Percentiles rank a stretch among this genome's conserved stretches.
Evolutionary conservation across 371 early-diverging fungal species (phyloP).

Genomic region (Dichotomocladium elegans): DNA sequence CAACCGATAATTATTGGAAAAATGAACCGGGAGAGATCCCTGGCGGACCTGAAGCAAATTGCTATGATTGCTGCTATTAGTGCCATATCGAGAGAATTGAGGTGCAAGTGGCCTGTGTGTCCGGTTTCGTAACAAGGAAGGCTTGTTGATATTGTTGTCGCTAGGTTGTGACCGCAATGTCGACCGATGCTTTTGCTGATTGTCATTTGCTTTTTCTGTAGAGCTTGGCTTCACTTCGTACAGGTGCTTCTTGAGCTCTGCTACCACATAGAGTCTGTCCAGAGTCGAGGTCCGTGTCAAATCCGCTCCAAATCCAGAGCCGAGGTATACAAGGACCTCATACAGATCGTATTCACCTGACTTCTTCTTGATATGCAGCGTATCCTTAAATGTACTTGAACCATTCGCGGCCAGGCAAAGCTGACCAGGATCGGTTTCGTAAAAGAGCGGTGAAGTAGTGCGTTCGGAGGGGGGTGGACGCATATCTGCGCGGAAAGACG

Average conservation of each 20-base stretch:
- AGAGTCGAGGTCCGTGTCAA: background rate
- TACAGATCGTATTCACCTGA: constrained; percentile 35
- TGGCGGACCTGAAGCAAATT: constrained; percentile 5
- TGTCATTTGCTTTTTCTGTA: background rate
- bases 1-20: constrained; percentile 13
- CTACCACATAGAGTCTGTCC: constrained; percentile 17
- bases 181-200: background rate
- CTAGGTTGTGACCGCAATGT: no score
- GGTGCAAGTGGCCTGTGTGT: no score
- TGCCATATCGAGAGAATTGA: no score
- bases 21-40: constrained; percentile 15
- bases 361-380: constrained; percentile 32
- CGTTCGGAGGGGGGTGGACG: constrained; percentile 29
- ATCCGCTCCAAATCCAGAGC: constrained; percentile 11
- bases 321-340: constrained; percentile 34
- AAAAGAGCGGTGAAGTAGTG: constrained; percentile 28
- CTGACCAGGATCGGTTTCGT: constrained; percentile 23
- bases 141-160: background rate
- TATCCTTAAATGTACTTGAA: constrained; percentile 34
- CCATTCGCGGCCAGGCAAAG: constrained; percentile 16
- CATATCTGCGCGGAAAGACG: constrained; percentile 3
- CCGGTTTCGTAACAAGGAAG: no score
- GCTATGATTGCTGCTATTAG: background rate
- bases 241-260: constrained; percentile 14
- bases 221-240: background rate